Base-by-base conservation (phyloP, 257 asterid species). In the Nyctanthes arbortristis region DNA sequence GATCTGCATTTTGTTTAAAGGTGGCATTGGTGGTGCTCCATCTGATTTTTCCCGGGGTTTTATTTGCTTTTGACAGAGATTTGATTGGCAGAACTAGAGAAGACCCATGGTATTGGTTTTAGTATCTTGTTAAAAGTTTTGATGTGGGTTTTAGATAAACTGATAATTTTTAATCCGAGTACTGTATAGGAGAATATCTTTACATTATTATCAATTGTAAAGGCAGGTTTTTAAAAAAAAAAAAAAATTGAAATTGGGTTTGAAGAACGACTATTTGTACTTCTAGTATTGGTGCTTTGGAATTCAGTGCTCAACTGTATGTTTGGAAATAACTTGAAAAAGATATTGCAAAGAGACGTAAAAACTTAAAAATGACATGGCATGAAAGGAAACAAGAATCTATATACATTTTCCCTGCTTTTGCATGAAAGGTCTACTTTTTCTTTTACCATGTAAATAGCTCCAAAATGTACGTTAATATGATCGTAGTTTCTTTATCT, bases 1-100 rank as follows among this genome's bases (percentile, higher is more conserved):
- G 99, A 88, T 88, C 97, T 65, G 82, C 90, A 52, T 68, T 88
- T 45, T 79, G 80, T 43, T 79, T 94, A 84, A 89, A 82, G 78
- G 59, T 83, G 43, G 88, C 95, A 36, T 72, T 94, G 87, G 95
- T 94, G 78, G n/a, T 77, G 65, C 89, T 94, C 84, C 99, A 94
- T 87, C 78, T 94, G 70, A 73, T 88, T 28, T 85, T 68, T 40
- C 81, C 74, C 12, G 96, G 93, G 33, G 81, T 81, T 69, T 63
- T 94, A 16, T 81, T 89, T 61, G 25, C 82, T 64, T 80, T 91
- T 39, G 96, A 91, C 78, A 32, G 68, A 73, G 92, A 85, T 79
- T 84, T 92, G 84, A 82, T 91, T 68, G 83, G 65, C 70, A 85
- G 79, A 80, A 78, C 96, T 47, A 74, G 69, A 64, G 78, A 72